Evolutionary conservation across 768 basidiomycete genomes (phyloP).

Genomic region (Boletus reticuloceps): DNA sequence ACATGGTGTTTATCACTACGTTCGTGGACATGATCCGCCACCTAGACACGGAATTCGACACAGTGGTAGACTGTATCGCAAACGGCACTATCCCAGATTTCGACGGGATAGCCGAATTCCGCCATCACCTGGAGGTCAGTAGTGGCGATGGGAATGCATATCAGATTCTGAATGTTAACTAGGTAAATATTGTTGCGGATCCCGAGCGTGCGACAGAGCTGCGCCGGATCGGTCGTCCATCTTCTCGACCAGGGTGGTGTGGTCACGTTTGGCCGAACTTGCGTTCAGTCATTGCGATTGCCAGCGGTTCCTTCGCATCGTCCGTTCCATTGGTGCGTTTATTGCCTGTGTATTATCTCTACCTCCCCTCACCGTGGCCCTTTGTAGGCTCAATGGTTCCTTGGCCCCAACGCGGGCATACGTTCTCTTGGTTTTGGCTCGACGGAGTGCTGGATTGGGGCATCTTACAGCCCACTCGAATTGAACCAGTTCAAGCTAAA

Average conservation of each 20-base stretch:
- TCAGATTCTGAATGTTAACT: neutral
- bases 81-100: constrained; percentile 7
- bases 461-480: constrained; percentile 3
- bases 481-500: constrained; percentile 7
- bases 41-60: constrained; percentile 7
- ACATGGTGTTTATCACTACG: constrained; percentile 1
- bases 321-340: constrained; percentile 9
- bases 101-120: neutral
- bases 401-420: constrained; percentile 4
- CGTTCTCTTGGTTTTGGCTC: neutral
- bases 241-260: constrained; percentile 12
- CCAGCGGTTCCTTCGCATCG: constrained; percentile 12
- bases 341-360: neutral
- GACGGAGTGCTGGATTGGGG: constrained; percentile 9
- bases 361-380: neutral
- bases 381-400: constrained; percentile 3
- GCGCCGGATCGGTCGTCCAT: constrained; percentile 10
- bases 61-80: constrained; percentile 10
- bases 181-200: constrained; percentile 3
- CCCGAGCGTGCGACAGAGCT: constrained; percentile 9
- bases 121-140: neutral
- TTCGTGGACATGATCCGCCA: constrained; percentile 10
- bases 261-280: constrained; percentile 12
- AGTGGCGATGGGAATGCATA: neutral
- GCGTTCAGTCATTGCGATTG: neutral